phyloP scores from a whole-genome alignment of 2,329 filamentous ascomycete species.

The Alternaria viburni region DNA sequence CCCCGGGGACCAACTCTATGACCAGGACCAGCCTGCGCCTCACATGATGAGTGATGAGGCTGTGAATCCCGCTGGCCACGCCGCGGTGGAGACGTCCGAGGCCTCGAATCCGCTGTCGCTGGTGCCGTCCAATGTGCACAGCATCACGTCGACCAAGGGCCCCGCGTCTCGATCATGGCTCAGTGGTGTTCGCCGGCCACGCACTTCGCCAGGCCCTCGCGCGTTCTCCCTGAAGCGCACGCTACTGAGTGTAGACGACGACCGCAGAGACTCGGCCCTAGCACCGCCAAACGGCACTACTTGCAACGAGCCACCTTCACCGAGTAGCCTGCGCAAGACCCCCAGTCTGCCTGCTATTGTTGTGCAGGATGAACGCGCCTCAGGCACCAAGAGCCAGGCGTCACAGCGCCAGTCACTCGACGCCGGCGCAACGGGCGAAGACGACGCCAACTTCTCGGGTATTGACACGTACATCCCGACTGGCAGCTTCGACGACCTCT shows the following conservation, averaged over 20 bases:
- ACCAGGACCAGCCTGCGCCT: constrained; percentile 31
- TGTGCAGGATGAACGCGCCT: constrained; percentile 49
- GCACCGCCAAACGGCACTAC: constrained; percentile 45
- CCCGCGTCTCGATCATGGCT: constrained; percentile 46
- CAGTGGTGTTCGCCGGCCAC: constrained; percentile 45
- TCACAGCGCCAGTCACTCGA: constrained; percentile 13
- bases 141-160: constrained; percentile 18
- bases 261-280: constrained; percentile 50
- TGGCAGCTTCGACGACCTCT: constrained; percentile 60
- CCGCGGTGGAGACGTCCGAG: constrained; percentile 19
- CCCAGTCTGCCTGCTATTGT: constrained; percentile 54
- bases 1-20: constrained; percentile 33
- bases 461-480: constrained; percentile 64
- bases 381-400: constrained; percentile 6
- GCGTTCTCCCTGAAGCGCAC: constrained; percentile 39
- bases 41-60: constrained; percentile 42
- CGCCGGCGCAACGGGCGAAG: constrained; percentile 9
- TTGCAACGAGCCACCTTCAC: constrained; percentile 39
- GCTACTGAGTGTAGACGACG: constrained; percentile 41
- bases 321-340: constrained; percentile 43
- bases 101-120: constrained; percentile 13
- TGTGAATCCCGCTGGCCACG: constrained; percentile 29
- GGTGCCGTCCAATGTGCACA: constrained; percentile 20
- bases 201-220: constrained; percentile 46
- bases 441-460: constrained; percentile 50